Base-by-base conservation (phyloP, 192 early-diverging fungal species). In the Coemansia sp. region DNA sequence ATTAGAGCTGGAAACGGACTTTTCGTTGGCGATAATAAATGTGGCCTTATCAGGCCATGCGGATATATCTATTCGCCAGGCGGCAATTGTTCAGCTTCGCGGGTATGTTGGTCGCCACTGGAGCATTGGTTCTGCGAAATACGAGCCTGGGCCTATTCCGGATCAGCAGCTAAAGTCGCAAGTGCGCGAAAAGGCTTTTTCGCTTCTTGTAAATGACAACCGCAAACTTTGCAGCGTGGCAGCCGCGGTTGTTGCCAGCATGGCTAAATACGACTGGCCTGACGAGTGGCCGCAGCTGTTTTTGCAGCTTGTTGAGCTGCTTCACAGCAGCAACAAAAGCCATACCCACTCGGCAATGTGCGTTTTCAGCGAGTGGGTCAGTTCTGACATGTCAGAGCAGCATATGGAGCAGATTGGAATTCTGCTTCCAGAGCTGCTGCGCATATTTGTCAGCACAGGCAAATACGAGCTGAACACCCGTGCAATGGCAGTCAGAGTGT, bases 191-290 rank as follows among this genome's bases (percentile, higher is more conserved):
- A 74, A 59, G 67, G 57, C 60, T 23, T 83, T 83, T 65, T 48
- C 63, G 54, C 76, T 83, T 44, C 81, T 83, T 2, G 60, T 54
- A 39, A 65, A 64, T 64, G 42, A 48, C 53, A 19, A 69, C 61
- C 66, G 72, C 64, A 83, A 75, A 66, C 72, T 83, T 18, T 69
- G 73, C 32, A 64, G 40, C 21, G 81, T 64, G 8, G 68, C 81
- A 1, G 95, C 94, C 12, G 92, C 91, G 49, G 89, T 90, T 7
- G 82, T 96, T 7, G 92, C 96, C 16, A 91, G 87, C 72, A 94
- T 98, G 71, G 96, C 95, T 0, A 88, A 89, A 56, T 87, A 91
- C 47, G 96, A 98, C 85, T 97, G 92, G 89, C 95, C 95, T 6
- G 95, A 96, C 69, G 81, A 89, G 26, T 98, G 96, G 96, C 92